Evolutionary conservation across 1,284 basidiomycete species (phyloP), one percentile per base, ranked within the genome.

Genomic region (Naganishia sp.): DNA sequence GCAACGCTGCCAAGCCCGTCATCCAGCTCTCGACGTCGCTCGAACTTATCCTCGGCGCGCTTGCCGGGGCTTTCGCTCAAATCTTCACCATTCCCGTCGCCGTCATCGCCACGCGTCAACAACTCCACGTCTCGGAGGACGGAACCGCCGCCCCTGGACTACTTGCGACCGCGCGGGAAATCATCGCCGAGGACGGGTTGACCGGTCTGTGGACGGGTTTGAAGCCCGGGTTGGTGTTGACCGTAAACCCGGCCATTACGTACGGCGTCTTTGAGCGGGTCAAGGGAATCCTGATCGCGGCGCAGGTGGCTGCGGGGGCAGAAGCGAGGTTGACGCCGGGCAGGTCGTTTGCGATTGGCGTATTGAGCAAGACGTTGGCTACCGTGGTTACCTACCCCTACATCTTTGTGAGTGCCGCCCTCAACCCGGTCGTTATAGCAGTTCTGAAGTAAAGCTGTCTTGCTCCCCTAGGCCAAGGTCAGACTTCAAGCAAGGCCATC

Each of bases 51-150:
- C 83, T 99, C 21, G 95, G 96, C 28, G 96, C 96, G 0, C 75
- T 91, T 7, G 95, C 96, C 0, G 96, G 94, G 18, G 94, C 88
- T 0, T 85, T 99, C 45, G 94, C 94, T 6, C 96, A 99, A 79
- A 89, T 99, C 70, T 99, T 98, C 82, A 99, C 96, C 33, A 97
- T 99, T 73, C 96, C 96, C 33, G 94, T 99, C 23, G 87, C 92
- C 23, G 94, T 99, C 65, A 95, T 99, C 75, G 95, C 96, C 15
- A 99, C 95, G 1, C 87, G 96, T 28, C 96, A 99, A 81, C 96
- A 99, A 81, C 85, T 96, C 59, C 89, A 90, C 42, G 65, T 68
- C n/a, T 67, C 65, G 43, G 68, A 69, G 9, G 49, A 78, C 28
- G 59, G 53, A 6, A 55, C 71, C n/a, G 71, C 68, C 53, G 64